These are phyloP conservation scores for Venustampulla echinocandica DNA, from an alignment of 495 filamentous ascomycete species.

Conservation along the genomic window DNA sequence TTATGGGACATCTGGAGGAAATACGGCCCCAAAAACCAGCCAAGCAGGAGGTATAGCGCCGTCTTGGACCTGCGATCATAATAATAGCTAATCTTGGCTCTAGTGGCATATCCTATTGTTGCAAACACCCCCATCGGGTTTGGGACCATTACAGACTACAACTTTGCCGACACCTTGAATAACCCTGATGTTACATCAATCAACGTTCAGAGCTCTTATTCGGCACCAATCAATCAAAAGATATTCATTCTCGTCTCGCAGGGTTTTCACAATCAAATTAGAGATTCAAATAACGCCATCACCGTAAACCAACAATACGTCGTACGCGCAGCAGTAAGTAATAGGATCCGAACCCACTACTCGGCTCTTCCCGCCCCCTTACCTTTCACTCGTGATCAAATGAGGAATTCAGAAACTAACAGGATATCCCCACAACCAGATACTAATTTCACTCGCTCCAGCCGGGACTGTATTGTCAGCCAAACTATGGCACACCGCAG, in stretches of 20 bases:
- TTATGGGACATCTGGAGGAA: constrained; percentile 6
- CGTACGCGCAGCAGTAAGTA: constrained; percentile 17
- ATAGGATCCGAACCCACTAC: not conserved
- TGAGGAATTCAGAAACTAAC: not conserved
- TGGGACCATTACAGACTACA: constrained; percentile 10
- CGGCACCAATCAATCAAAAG: constrained; percentile 14
- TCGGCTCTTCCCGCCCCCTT: not conserved
- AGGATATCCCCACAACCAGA: not conserved
- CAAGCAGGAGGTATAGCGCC: constrained; percentile 9
- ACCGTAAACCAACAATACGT: not conserved
- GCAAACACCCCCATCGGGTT: constrained; percentile 8
- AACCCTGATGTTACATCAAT: constrained; percentile 3
- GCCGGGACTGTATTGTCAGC: not conserved
- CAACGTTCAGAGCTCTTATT: constrained; percentile 2
- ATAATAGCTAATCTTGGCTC: constrained; percentile 1
- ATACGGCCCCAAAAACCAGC: constrained; percentile 3
- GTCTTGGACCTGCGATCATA: not conserved
- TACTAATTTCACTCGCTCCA: constrained; percentile 1
- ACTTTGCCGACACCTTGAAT: constrained; percentile 8
- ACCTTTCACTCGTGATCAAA: not conserved
- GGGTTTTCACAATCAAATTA: not conserved
- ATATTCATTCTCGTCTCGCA: constrained; percentile 13
- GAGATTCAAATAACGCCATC: not conserved
- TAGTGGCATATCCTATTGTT: constrained; percentile 1
- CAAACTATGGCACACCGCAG: not conserved